phyloP scores from a whole-genome alignment of 2,329 filamentous ascomycete genomes.

The Alternaria sp. region DNA sequence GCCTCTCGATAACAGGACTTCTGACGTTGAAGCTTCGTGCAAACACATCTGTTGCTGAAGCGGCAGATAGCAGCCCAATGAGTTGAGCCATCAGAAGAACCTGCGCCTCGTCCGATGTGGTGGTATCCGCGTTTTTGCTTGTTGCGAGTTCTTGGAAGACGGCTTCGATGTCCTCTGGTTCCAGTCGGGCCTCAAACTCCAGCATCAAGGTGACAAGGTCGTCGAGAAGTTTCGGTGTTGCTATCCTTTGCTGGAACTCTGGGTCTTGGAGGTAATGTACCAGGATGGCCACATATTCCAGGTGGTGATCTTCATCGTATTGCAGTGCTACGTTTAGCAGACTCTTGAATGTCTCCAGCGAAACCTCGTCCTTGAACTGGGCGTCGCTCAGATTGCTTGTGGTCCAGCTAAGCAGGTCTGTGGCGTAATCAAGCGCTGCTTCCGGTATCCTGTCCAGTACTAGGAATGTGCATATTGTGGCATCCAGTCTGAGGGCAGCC shows the following conservation, averaged over 20 bases:
- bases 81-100: conserved; percentile 41
- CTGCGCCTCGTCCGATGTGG: conserved; percentile 30
- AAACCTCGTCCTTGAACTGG: conserved; percentile 41
- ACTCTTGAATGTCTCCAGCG: conserved; percentile 34
- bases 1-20: conserved; percentile 35
- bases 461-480: conserved; percentile 34
- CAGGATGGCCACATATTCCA: conserved; percentile 41
- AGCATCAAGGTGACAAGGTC: conserved; percentile 39
- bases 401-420: conserved; percentile 44
- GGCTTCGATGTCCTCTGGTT: conserved; percentile 32
- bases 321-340: conserved; percentile 35
- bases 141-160: conserved; percentile 37
- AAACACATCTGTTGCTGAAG: conserved; percentile 46
- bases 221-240: conserved; percentile 36
- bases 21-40: conserved; percentile 30
- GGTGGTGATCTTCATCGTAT: conserved; percentile 45
- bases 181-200: conserved; percentile 38
- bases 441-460: conserved; percentile 36
- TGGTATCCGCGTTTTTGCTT: conserved; percentile 31
- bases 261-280: conserved; percentile 45
- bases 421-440: conserved; percentile 42
- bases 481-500: conserved; percentile 44
- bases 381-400: conserved; percentile 43
- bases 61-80: conserved; percentile 38
- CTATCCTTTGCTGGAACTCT: conserved; percentile 42